phyloP scores from a whole-genome alignment of 768 basidiomycete species.

The Russula vinacea region DNA sequence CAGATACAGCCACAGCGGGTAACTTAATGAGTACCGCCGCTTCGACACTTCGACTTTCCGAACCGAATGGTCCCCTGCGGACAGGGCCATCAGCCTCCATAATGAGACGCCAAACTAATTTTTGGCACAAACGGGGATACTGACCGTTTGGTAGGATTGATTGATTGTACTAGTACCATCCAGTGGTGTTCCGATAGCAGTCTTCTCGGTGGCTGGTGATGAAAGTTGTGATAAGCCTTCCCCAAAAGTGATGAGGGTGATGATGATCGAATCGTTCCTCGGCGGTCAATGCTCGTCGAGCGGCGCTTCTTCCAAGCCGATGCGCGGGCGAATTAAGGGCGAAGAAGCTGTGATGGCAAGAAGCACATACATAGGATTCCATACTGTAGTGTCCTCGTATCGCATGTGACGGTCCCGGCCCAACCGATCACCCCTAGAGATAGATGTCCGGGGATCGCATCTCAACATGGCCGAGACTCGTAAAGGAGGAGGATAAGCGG shows the following conservation, averaged over 20 bases:
- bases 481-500: slow-evolving; percentile 53
- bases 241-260: slow-evolving; percentile 85
- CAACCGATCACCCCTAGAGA: slow-evolving; percentile 75
- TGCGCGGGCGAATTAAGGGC: slow-evolving; percentile 85
- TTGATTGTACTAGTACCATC: not conserved
- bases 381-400: slow-evolving; percentile 42
- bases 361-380: slow-evolving; percentile 45
- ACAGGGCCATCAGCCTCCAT: not conserved
- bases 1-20: too few relatives aligned
- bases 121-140: not conserved
- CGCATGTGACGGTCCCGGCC: slow-evolving; percentile 74
- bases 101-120: not conserved
- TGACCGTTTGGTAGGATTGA: not conserved
- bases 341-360: slow-evolving; percentile 76
- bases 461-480: slow-evolving; percentile 57
- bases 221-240: not conserved
- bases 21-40: not conserved
- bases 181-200: not conserved
- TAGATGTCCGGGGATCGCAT: slow-evolving; percentile 6
- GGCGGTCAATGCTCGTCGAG: slow-evolving; percentile 95
- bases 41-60: not conserved
- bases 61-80: too few relatives aligned
- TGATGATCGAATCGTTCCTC: slow-evolving; percentile 82
- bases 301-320: slow-evolving; percentile 85
- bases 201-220: not conserved